phyloP scores from a whole-genome alignment of 108 stramenopile genomes.

The Nitzschia putrida region DNA sequence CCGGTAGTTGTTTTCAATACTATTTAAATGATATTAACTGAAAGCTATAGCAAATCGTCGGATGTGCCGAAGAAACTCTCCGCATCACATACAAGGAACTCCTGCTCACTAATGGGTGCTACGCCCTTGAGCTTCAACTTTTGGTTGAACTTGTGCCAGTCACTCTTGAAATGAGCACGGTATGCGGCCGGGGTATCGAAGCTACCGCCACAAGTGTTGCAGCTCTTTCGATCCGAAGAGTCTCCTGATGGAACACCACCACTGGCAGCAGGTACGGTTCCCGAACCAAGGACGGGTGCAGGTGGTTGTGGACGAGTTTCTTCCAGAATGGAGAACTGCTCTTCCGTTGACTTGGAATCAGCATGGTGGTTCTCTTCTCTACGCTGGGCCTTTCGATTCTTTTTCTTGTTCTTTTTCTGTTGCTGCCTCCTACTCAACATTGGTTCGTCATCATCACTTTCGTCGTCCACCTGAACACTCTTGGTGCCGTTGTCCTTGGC shows the following conservation, averaged over 20 bases:
- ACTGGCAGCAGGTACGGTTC: not conserved
- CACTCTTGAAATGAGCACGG: slow-evolving; percentile 89
- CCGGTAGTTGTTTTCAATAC: too few relatives aligned
- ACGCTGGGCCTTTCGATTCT: slow-evolving; percentile 79
- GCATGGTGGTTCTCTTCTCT: slow-evolving; percentile 50
- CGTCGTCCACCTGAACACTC: slow-evolving; percentile 46
- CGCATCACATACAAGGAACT: slow-evolving; percentile 72
- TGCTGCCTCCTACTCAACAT: slow-evolving; percentile 23
- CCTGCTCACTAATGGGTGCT: slow-evolving; percentile 69
- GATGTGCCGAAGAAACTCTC: slow-evolving; percentile 25
- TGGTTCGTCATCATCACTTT: slow-evolving; percentile 40
- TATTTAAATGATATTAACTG: too few relatives aligned
- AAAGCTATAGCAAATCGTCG: too few relatives aligned
- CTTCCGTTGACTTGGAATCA: too few relatives aligned
- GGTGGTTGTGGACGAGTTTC: not conserved
- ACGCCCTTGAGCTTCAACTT: slow-evolving; percentile 87
- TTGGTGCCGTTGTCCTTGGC: slow-evolving; percentile 35
- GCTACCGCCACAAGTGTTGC: slow-evolving; percentile 86
- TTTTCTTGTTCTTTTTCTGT: slow-evolving; percentile 79
- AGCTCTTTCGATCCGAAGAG: slow-evolving; percentile 50
- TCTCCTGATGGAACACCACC: slow-evolving; percentile 35
- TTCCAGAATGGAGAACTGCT: too few relatives aligned
- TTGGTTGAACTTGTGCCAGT: slow-evolving; percentile 96
- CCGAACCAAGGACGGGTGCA: not conserved
- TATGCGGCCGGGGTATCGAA: slow-evolving; percentile 68